Percentiles rank a stretch among this genome's conserved stretches.
Evolutionary conservation across 129 eudicot genomes (phyloP).

Genomic region (Flaveria linearis): DNA sequence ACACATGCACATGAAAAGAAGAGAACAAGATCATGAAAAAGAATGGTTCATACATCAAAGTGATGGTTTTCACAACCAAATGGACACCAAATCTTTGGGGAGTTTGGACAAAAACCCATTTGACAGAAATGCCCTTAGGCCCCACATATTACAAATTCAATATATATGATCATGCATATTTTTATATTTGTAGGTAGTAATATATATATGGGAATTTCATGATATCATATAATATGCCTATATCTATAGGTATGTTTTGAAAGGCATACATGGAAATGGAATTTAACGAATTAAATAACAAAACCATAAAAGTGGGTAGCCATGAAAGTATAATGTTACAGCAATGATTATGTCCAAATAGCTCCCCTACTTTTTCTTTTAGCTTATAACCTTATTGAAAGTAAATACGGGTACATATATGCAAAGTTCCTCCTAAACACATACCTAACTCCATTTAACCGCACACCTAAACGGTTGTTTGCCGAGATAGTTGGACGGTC

Average conservation of each 20-base stretch:
- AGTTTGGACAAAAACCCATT: slow-evolving; percentile 16
- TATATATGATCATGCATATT: background rate
- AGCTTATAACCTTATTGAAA: slow-evolving; percentile 14
- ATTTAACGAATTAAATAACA: background rate
- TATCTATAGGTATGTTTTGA: slow-evolving; percentile 18
- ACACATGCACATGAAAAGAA: slow-evolving; percentile 41
- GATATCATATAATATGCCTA: background rate
- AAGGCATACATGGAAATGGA: slow-evolving; percentile 9
- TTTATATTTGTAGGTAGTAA: background rate
- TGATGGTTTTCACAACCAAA: slow-evolving; percentile 37
- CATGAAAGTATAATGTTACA: slow-evolving; percentile 42
- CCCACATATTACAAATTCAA: slow-evolving; percentile 15
- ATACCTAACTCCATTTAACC: too few relatives aligned
- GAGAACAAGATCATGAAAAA: slow-evolving; percentile 33
- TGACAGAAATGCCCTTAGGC: slow-evolving; percentile 17
- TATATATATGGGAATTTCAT: background rate
- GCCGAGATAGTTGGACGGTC: too few relatives aligned
- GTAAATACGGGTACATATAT: background rate
- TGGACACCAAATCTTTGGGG: slow-evolving; percentile 41
- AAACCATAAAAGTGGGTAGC: slow-evolving; percentile 21
- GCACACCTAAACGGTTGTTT: too few relatives aligned
- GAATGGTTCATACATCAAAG: slow-evolving; percentile 36
- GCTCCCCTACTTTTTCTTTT: slow-evolving; percentile 26
- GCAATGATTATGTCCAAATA: slow-evolving; percentile 41
- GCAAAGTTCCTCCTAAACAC: background rate